Evolutionary conservation across 1,139 yeast genomes (phyloP).

Genomic region (Magnusiomyces tetraspermus): DNA sequence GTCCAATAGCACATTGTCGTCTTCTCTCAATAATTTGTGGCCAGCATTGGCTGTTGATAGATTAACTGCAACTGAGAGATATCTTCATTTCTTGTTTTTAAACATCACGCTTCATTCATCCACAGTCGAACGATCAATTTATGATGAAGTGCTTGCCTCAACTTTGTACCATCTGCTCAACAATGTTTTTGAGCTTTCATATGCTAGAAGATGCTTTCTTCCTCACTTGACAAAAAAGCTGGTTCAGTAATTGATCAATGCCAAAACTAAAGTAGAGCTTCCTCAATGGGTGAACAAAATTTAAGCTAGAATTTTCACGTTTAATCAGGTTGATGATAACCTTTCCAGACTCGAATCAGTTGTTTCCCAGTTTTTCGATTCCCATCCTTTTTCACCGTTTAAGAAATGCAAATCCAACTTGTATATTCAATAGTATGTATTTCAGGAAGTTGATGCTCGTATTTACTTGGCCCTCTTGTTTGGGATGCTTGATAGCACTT

Average conservation of each 20-base stretch:
- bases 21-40: constrained; percentile 39
- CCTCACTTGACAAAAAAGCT: constrained; percentile 47
- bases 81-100: constrained; percentile 50
- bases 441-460: constrained; percentile 48
- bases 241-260: constrained; percentile 35
- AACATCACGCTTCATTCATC: constrained; percentile 36
- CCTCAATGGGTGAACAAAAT: constrained; percentile 48
- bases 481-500: constrained; percentile 35
- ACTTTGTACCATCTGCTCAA: constrained; percentile 22
- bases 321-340: constrained; percentile 48
- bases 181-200: constrained; percentile 35
- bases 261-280: constrained; percentile 18
- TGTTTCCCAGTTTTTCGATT: constrained; percentile 44
- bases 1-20: not conserved
- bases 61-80: constrained; percentile 55
- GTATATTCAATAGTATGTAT: constrained; percentile 49
- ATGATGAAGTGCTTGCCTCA: constrained; percentile 13
- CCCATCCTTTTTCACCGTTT: constrained; percentile 8
- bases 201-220: constrained; percentile 58
- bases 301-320: constrained; percentile 39
- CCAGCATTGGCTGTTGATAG: constrained; percentile 48
- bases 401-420: constrained; percentile 26
- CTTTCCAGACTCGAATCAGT: constrained; percentile 53
- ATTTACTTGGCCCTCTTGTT: constrained; percentile 31
- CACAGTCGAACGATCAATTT: constrained; percentile 23